Evolutionary conservation across 1,284 basidiomycete genomes (phyloP), one percentile per base, ranked within the genome.

Genomic region (Volvariella surrecta): DNA sequence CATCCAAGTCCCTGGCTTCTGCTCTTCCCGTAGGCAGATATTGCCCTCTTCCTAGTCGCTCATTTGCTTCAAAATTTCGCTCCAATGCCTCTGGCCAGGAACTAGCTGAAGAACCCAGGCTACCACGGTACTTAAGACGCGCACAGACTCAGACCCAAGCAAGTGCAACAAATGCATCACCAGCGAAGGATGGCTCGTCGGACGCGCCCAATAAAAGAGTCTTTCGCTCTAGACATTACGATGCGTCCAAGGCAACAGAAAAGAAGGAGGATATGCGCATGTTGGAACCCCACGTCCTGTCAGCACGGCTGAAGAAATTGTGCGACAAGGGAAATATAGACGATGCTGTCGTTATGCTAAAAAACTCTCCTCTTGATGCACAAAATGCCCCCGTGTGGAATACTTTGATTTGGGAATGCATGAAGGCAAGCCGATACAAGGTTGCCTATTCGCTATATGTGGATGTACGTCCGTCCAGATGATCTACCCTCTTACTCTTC

Each of bases 361-460:
- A 79, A 53, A 75, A 68, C 32, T 61, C 76, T 18, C 84, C 86
- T 18, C 60, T 71, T 21, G 81, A 80, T 52, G 77, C 83, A 0
- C 79, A 85, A 55, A 88, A 84, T 50, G 65, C 73, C 1, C 63
- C 70, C 16, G 76, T 82, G 2, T 89, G 85, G 86, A 87, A 86
- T 49, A 84, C 77, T 1, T 56, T 89, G 46, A 78, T 89, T 28
- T 70, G 67, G 60, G 67, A 76, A 35, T 71, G 71, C 44, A 65
- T 84, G 63, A 68, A 73, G 37, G 71, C 60, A 11, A 60, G 68
- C 42, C 71, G 70, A 24, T 82, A 69, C 55, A 70, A 78, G 35
- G 57, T 79, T 17, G 74, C 73, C 0, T 82, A 77, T 49, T 56
- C 67, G 15, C 63, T 88, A 18, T 88, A 74, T 57, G 62, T 65